Evolutionary conservation across 495 filamentous ascomycete species (phyloP), one percentile per base, ranked within the genome.

Genomic region (Penicillium coprophilum): DNA sequence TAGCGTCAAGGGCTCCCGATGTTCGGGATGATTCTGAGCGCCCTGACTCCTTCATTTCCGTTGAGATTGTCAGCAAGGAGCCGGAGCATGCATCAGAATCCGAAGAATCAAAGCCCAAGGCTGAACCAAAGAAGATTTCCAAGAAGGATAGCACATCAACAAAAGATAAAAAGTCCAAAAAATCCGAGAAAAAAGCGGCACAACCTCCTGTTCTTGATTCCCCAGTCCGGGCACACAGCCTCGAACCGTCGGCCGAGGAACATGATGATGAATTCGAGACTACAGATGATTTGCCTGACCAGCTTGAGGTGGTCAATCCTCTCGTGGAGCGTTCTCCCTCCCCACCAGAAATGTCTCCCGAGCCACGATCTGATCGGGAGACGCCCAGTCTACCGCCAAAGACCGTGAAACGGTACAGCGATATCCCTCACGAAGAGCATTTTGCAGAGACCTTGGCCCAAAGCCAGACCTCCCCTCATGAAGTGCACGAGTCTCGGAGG

Each of bases 81-180:
- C 27, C 47, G 4, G 53, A 59, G 32, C 11, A 41, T 46, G 30
- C 24, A 40, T 47, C 49, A 17, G 53, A 79, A 53, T 64, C 69
- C 6, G 71, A 74, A 57, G 71, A 75, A 53, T 49, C 60, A 1
- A 56, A 47, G 17, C 62, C 59, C 48, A 70, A 75, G 43, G 52
- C 58, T 38, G 46, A 51, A 17, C 63, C 65, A 27, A 76, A 70
- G 54, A 68, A 70, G 46, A 50, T 56, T 6, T 58, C 55, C 20
- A 69, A 67, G 67, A 69, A 65, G 64, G 74, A 71, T 23, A 69
- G 75, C 34, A 69, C 74, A 10, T 72, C 72, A 23, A 10, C 40
- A 4, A 54, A 54, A 28, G 41, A 54, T 44, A 83, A 80, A 46
- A 81, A 79, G 49, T 67, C 71, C 24, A 85, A 81, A 62, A 83